phyloP scores from a whole-genome alignment of 164 flowering plant species.

The Umbellularia californica region DNA sequence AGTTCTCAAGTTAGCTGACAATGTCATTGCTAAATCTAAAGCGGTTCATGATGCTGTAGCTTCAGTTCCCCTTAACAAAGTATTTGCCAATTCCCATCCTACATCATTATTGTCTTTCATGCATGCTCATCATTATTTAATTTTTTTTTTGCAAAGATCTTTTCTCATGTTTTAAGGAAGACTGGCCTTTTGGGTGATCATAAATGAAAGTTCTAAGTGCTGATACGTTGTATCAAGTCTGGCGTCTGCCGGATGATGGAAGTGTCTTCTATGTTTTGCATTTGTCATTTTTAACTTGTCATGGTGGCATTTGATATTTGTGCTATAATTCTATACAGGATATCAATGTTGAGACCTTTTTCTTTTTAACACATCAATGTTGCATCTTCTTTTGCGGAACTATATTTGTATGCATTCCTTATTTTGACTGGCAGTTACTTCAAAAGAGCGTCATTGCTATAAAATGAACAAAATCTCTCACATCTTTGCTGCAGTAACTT shows the following conservation, averaged over 20 bases:
- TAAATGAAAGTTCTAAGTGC: neutral
- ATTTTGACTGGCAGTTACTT: neutral
- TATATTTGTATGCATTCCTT: neutral
- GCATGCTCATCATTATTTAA: too few relatives aligned
- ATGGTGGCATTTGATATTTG: neutral
- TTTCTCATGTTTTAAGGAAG: neutral
- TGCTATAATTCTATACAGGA: neutral
- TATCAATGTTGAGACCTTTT: neutral
- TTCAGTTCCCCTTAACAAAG: constrained; percentile 83
- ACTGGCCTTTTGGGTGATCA: neutral
- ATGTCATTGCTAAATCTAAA: constrained; percentile 66
- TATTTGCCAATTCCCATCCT: constrained; percentile 12
- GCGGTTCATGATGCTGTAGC: constrained; percentile 78
- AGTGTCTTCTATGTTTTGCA: neutral
- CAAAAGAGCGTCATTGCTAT: neutral
- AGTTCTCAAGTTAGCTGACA: constrained; percentile 67
- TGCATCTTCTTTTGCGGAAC: too few relatives aligned
- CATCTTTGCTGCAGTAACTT: too few relatives aligned
- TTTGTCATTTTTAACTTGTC: neutral
- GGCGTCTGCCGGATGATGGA: neutral
- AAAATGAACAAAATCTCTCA: neutral
- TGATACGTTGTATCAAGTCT: neutral
- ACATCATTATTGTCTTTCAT: neutral
- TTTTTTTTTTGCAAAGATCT: neutral
- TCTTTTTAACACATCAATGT: neutral